These are phyloP conservation scores for Anthoceros angustus DNA, from an alignment of 225 moss, liverwort and hornwort genomes.

Conservation along the genomic window DNA sequence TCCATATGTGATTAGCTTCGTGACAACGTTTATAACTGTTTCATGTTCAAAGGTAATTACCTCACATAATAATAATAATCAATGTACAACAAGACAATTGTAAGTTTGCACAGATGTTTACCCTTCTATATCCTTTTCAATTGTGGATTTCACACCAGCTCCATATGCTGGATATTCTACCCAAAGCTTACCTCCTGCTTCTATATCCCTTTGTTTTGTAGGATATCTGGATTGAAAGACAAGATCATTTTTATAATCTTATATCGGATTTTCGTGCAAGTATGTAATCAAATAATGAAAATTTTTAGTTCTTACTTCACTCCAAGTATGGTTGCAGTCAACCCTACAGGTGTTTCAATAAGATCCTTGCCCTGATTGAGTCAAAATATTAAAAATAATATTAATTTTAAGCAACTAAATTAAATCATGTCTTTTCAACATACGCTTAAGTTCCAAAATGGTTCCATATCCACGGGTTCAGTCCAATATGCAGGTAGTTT, in stretches of 20 bases:
- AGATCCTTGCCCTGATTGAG: neutral
- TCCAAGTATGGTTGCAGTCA: slow-evolving; percentile 1
- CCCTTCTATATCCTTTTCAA: neutral
- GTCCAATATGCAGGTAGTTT: slow-evolving; percentile 9
- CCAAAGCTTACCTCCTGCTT: neutral
- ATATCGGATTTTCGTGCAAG: neutral
- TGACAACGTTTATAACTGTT: neutral
- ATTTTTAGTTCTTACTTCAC: slow-evolving; percentile 5
- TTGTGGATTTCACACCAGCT: neutral
- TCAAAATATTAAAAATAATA: no score
- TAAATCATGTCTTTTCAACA: no score
- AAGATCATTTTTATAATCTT: neutral
- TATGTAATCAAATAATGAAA: neutral
- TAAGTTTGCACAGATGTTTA: neutral
- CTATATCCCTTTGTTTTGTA: neutral
- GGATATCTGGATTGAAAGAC: neutral
- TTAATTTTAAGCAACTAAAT: no score
- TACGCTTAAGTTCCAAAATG: slow-evolving; percentile 5
- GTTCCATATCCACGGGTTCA: slow-evolving; percentile 6
- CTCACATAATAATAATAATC: neutral
- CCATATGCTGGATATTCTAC: neutral
- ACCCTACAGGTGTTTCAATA: neutral
- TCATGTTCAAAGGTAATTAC: neutral
- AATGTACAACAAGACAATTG: neutral
- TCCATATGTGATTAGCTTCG: slow-evolving; percentile 1